phyloP scores from a whole-genome alignment of 2,329 filamentous ascomycete genomes.

The Fusarium compactum region DNA sequence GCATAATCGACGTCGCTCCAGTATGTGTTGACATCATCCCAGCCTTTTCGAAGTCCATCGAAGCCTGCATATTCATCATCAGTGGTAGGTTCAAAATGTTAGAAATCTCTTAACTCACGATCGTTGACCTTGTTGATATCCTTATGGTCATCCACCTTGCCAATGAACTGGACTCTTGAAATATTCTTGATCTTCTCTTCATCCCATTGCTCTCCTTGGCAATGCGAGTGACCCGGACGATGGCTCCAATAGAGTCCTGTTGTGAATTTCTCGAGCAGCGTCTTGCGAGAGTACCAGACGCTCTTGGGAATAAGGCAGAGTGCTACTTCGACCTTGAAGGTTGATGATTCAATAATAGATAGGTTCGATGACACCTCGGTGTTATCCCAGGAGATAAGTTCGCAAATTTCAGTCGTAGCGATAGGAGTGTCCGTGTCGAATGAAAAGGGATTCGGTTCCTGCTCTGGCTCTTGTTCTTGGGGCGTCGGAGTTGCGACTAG shows the following conservation, averaged over 20 bases:
- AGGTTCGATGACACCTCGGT: neutral
- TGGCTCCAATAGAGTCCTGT: conserved; percentile 18
- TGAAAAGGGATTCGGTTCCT: neutral
- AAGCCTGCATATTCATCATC: neutral
- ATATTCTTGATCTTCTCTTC: conserved; percentile 4
- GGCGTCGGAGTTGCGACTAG: conserved; percentile 4
- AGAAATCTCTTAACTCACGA: neutral
- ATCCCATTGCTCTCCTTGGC: conserved; percentile 2
- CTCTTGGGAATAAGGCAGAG: conserved; percentile 20
- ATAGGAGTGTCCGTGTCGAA: neutral
- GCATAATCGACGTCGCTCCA: conserved; percentile 31
- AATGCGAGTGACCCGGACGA: neutral
- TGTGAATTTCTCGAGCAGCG: conserved; percentile 11
- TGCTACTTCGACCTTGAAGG: conserved; percentile 7
- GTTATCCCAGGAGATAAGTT: conserved; percentile 13
- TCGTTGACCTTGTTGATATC: neutral
- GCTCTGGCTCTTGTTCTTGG: neutral
- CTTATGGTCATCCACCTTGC: neutral
- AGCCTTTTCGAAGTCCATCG: neutral
- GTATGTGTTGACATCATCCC: conserved; percentile 18
- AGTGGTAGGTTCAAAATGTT: neutral
- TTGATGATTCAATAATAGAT: neutral
- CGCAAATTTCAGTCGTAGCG: neutral
- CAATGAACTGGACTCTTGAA: conserved; percentile 10
- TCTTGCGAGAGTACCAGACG: conserved; percentile 15